phyloP scores from a whole-genome alignment of 352 stramenopile species.

The Phytophthora boehmeriae region DNA sequence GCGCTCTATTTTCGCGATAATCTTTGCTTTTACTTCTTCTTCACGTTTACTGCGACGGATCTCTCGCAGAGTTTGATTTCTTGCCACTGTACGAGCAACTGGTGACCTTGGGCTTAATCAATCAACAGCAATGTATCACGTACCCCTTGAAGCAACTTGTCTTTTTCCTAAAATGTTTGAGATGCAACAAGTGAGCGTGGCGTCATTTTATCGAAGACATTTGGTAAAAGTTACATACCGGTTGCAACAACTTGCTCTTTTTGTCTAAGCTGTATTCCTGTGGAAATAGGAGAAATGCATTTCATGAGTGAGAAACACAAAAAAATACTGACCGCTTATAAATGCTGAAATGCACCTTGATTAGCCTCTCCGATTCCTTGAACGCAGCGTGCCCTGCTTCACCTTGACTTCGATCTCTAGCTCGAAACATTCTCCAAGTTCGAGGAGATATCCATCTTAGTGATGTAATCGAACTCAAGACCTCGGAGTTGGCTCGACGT shows the following conservation, averaged over 20 bases:
- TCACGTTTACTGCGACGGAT: constrained; percentile 25
- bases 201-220: background rate
- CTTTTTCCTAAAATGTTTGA: constrained; percentile 27
- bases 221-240: constrained; percentile 22
- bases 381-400: constrained; percentile 49
- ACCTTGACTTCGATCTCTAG: constrained; percentile 72
- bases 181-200: background rate
- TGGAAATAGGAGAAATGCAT: background rate
- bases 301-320: background rate
- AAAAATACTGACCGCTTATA: background rate
- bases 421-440: constrained; percentile 85
- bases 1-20: constrained; percentile 43
- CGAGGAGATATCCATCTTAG: constrained; percentile 88
- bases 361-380: constrained; percentile 45
- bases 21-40: constrained; percentile 36
- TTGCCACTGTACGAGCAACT: constrained; percentile 43
- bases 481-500: constrained; percentile 70
- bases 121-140: background rate
- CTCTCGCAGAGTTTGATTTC: constrained; percentile 44
- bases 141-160: constrained; percentile 48
- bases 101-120: background rate
- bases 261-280: constrained; percentile 44
- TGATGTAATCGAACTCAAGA: constrained; percentile 75
- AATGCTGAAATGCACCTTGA: constrained; percentile 37
- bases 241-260: constrained; percentile 31